Evolutionary conservation across 257 asterid species (phyloP), one percentile per base, ranked within the genome.

Genomic region (Petunia axillaris): DNA sequence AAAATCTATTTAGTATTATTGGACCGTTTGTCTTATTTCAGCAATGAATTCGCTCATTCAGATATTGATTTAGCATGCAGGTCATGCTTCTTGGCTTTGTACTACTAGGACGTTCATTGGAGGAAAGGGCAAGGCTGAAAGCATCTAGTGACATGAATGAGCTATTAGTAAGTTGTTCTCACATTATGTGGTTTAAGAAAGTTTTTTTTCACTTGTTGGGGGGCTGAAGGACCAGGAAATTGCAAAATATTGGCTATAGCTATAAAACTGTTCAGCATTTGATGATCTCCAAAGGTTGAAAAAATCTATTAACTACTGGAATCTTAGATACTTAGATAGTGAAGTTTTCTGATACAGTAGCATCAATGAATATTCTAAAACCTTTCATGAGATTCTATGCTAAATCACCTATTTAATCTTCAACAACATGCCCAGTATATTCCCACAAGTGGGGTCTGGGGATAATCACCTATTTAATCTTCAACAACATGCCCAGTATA

Each of bases 31-130:
- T 44, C 35, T 10, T 16, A 25, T 25, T 70, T 10, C 8, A 48
- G 50, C 41, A 41, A 43, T 82, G 81, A 83, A 83, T 82, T 83
- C 88, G 82, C 89, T 90, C 89, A 87, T 83, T 84, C 78, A 79
- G 67, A 80, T 91, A 84, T 84, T 86, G 83, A 76, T 84, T 86
- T 91, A 93, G 97, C 85, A 86, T 81, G 91, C 99, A 95, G 99
- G 99, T 95, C 90, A 95, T 95, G 99, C 99, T 95, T 95, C 99
- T 95, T 87, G 98, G 99, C 83, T 95, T 95, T 86, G 96, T 93
- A 62, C 90, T 95, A 67, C 88, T 95, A 64, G 98, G 99, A 58
- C 98, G 99, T 84, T 91, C 99, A 37, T 90, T 95, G 64, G 99
- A 93, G 90, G 99, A 95, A 89, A 92, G 97, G 86, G 99, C 98